Evolutionary conservation across 371 early-diverging fungal genomes (phyloP).

Genomic region (Smittium culicis): DNA sequence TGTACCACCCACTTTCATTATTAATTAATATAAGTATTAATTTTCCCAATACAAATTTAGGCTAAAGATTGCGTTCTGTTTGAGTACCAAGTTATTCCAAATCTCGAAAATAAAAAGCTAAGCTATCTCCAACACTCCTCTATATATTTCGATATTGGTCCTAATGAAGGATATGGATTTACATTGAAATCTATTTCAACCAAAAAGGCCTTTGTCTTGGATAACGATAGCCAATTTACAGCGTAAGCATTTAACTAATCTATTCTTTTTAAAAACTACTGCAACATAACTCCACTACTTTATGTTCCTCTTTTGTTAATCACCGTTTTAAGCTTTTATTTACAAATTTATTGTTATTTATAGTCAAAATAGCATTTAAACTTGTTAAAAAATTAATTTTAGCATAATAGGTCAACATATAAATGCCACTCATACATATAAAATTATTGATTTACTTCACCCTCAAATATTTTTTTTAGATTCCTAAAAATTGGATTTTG

Average conservation of each 20-base stretch:
- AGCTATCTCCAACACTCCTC: not conserved
- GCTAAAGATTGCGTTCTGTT: not conserved
- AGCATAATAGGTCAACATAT: no score
- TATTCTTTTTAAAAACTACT: not conserved
- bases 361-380: no score
- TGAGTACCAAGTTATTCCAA: not conserved
- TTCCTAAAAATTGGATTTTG: no score
- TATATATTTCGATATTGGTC: not conserved
- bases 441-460: no score
- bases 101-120: not conserved
- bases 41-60: not conserved
- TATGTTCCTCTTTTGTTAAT: not conserved
- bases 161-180: not conserved
- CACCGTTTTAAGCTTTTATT: no score
- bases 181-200: not conserved
- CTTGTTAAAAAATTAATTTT: no score
- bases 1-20: no score
- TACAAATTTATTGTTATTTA: no score
- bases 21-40: no score
- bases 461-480: no score
- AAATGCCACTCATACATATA: no score
- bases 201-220: not conserved
- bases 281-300: no score
- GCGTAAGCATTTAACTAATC: not conserved
- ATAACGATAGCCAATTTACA: not conserved